Evolutionary conservation across 495 filamentous ascomycete species (phyloP).

Genomic region (Hypoxylon fragiforme): DNA sequence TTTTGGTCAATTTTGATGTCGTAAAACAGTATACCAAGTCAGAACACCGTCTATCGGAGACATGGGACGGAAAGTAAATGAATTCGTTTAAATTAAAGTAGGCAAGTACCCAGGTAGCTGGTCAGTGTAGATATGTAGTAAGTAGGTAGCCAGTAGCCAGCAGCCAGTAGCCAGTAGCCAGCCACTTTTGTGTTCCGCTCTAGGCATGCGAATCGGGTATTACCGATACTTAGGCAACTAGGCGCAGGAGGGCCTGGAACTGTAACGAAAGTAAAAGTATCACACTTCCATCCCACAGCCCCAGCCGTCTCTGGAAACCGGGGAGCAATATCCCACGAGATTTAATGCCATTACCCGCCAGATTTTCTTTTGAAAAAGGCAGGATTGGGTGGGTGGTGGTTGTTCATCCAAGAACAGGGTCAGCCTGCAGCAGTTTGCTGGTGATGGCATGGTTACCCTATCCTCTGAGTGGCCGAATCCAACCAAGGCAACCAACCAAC

Average conservation of each 20-base stretch:
- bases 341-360: background rate
- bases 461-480: constrained; percentile 19
- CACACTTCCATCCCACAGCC: background rate
- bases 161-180: background rate
- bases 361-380: constrained; percentile 4
- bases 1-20: background rate
- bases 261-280: background rate
- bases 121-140: too few relatives aligned
- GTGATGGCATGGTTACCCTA: constrained; percentile 1
- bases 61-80: background rate
- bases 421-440: constrained; percentile 7
- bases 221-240: constrained; percentile 15
- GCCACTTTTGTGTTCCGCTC: constrained; percentile 3
- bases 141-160: too few relatives aligned
- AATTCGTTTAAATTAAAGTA: too few relatives aligned
- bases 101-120: too few relatives aligned
- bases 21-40: background rate
- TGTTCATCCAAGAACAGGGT: constrained; percentile 14
- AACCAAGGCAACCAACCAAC: constrained; percentile 8
- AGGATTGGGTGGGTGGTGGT: background rate
- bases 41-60: background rate
- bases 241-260: constrained; percentile 6
- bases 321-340: constrained; percentile 7
- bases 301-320: background rate
- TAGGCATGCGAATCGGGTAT: constrained; percentile 5